Evolutionary conservation across 2,329 filamentous ascomycete species (phyloP).

Genomic region (Alternaria ethzedia): DNA sequence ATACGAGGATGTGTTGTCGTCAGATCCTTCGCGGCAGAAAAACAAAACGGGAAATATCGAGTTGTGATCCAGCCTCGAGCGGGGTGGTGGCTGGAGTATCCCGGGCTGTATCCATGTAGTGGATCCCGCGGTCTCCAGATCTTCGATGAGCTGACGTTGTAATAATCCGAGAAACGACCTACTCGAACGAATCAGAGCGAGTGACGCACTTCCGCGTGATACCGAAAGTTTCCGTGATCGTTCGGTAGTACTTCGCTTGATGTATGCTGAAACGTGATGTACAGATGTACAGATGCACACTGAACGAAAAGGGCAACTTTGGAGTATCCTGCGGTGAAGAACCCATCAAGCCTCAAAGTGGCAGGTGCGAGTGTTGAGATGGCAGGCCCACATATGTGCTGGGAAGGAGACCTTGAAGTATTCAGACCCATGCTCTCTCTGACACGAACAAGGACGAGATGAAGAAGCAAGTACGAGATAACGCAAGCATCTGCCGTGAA

Average conservation of each 20-base stretch:
- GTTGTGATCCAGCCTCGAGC: constrained; percentile 1
- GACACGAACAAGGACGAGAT: neutral
- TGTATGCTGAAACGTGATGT: neutral
- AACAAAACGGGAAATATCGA: constrained; percentile 1
- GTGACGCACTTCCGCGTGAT: constrained; percentile 1
- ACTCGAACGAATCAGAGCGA: neutral
- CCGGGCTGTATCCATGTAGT: neutral
- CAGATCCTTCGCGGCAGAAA: constrained; percentile 3
- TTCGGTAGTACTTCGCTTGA: neutral
- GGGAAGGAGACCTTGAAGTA: neutral
- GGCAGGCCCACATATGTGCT: neutral
- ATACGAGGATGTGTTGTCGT: constrained; percentile 9
- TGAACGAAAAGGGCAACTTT: neutral
- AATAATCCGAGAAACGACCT: neutral
- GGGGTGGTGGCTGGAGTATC: neutral
- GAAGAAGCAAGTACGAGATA: neutral
- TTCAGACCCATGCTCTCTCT: neutral
- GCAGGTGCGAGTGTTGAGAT: neutral
- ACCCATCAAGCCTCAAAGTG: neutral
- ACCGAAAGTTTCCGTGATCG: neutral
- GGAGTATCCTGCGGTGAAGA: neutral
- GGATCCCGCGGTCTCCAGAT: neutral
- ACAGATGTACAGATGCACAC: neutral
- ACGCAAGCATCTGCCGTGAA: neutral
- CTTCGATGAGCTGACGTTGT: neutral